Base-by-base conservation (phyloP, 106 monocot species). In the Dioscorea zingiberensis region DNA sequence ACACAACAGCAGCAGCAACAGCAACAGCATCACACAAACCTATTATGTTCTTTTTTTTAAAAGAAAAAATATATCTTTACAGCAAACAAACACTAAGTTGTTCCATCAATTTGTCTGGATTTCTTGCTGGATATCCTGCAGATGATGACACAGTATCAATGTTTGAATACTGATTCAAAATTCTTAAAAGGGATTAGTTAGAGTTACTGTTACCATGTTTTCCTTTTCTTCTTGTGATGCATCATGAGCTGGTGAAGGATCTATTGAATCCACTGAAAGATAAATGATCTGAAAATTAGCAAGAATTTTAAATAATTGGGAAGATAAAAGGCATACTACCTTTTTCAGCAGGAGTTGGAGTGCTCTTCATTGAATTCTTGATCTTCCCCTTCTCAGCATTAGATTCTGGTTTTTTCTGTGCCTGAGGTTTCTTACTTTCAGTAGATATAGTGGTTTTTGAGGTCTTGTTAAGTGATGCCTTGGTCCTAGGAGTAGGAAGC, bases 161-260 rank as follows among this genome's bases (percentile, higher is more conserved):
- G 38, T 38, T 38, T 38, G 38, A 38, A 38, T 10, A 38, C 10
- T 38, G 38, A 6, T 38, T 38, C 10, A 1, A 38, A 8, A 8
- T 38, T 38, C 38, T 38, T 38, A 38, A 38, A 38, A 38, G 6
- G 38, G 4, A 38, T 0, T 38, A 38, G 38, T 38, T 38, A 38
- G 38, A 8, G 6, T 6, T 51, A 14, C 21, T 54, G 15, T 21
- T 71, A 81, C 87, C 80, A 68, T 28, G 28, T 87, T 83, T 62
- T 87, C 79, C 47, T 76, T 83, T n/a, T 80, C 72, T 71, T 87
- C 79, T 44, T 54, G 48, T 1, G 55, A n/a, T 17, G 48, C 18
- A 25, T 63, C 53, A 59, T 64, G 67, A 13, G 9, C 11, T 7
- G 66, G 48, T 3, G 27, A 51, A 30, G 51, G 13, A 25, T 29